Base-by-base conservation (phyloP, 2,329 filamentous ascomycete species). In the Alternaria triticina region DNA sequence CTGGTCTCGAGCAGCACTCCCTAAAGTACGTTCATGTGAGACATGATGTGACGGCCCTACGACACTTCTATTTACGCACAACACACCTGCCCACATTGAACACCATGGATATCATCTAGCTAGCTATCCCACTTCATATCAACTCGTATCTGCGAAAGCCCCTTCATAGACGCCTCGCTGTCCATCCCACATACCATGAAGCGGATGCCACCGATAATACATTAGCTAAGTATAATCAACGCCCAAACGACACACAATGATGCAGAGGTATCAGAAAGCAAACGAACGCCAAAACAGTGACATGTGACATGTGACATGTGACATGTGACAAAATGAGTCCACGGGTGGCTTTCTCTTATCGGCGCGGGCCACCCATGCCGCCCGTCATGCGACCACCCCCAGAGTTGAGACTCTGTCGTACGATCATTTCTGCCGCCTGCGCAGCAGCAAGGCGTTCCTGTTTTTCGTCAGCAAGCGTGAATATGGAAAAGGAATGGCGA, bases 341-440 rank as follows among this genome's bases (percentile, higher is more conserved):
- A 30, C 12, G 28, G 6, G 28, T 15, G 20, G 12, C 3, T 13
- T 52, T 27, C 1, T 17, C 46, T 52, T 45, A 61, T 43, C 59
- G 54, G 11, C 59, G 59, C 23, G 54, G 45, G 17, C 30, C 30
- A 9, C 67, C 68, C 55, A 62, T 65, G 13, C 71, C 66, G 9
- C 84, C 82, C 23, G 83, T 81, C 85, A 87, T 87, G 56, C 85
- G 80, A 36, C 84, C 84, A 25, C 75, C 83, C 40, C 86, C 86
- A 28, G 87, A 84, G 77, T 88, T 87, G 61, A 97, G 87, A 82
- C 95, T 98, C 83, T 97, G 94, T 78, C 91, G 89, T 57, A 99
- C 95, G 81, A 99, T 99, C 80, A 94, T 89, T 74, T 97, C 94
- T 5, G 96, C 96, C 1, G 95, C 95, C 17, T 94, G 93, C 6